Evolutionary conservation across 805 yeast genomes (phyloP).

Genomic region (Zygoascus bituminiphila): DNA sequence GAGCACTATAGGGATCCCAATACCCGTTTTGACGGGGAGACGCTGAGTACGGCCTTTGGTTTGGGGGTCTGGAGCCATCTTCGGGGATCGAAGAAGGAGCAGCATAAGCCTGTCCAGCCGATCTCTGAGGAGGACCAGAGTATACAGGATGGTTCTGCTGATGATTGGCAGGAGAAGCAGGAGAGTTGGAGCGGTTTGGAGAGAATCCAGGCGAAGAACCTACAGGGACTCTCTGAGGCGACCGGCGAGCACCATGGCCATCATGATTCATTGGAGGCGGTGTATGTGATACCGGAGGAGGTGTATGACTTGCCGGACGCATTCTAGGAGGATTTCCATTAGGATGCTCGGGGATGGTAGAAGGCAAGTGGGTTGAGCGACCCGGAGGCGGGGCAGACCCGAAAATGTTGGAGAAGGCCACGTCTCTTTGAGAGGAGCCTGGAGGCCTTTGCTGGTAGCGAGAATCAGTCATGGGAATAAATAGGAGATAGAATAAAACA

Average conservation of each 20-base stretch:
- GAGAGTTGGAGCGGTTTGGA: no score
- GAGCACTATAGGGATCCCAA: not conserved
- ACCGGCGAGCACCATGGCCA: not conserved
- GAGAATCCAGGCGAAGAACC: not conserved
- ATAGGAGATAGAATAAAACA: not conserved
- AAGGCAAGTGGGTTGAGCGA: not conserved
- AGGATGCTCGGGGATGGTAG: not conserved
- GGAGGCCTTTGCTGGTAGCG: not conserved
- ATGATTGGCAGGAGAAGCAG: no score
- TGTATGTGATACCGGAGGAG: not conserved
- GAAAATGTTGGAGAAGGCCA: slow-evolving; percentile 29
- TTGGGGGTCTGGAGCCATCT: not conserved
- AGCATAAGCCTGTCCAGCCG: not conserved
- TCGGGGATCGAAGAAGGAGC: not conserved
- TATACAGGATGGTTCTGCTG: no score
- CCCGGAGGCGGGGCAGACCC: slow-evolving; percentile 27
- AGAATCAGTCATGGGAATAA: not conserved
- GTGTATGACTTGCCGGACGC: not conserved
- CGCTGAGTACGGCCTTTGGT: not conserved
- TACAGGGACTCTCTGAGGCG: slow-evolving; percentile 1
- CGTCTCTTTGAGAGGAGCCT: slow-evolving; percentile 15
- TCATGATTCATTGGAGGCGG: not conserved
- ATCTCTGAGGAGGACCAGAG: not conserved
- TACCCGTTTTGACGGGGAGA: not conserved
- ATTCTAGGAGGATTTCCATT: not conserved